Evolutionary conservation across 805 yeast genomes (phyloP).

Genomic region (Teunomyces panamensis): DNA sequence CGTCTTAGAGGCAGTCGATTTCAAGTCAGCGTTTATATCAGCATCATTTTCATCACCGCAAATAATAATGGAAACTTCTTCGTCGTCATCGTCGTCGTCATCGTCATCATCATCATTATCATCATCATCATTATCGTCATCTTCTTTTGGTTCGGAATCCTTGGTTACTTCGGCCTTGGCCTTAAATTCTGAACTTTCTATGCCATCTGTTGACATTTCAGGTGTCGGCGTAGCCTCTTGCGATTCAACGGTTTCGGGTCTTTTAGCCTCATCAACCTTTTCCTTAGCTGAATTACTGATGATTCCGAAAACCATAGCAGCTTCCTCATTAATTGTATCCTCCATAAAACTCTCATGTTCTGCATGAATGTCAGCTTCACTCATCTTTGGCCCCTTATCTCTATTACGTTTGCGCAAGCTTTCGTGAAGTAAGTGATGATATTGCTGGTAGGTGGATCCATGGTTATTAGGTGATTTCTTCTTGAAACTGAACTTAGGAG

Average conservation of each 20-base stretch:
- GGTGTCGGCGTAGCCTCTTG: background rate
- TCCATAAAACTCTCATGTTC: conserved; percentile 13
- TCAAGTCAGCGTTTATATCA: conserved; percentile 4
- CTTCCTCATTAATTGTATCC: conserved; percentile 35
- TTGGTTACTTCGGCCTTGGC: background rate
- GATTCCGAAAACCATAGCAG: conserved; percentile 45
- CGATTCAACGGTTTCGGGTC: background rate
- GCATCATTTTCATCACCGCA: conserved; percentile 30
- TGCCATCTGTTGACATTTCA: conserved; percentile 1
- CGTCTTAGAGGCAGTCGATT: conserved; percentile 6
- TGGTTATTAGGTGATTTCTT: conserved; percentile 34
- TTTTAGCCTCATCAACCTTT: background rate
- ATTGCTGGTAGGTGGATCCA: conserved; percentile 12
- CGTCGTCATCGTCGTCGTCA: conserved; percentile 34
- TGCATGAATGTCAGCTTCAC: conserved; percentile 3
- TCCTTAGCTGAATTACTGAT: conserved; percentile 19
- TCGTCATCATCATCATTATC: conserved; percentile 23
- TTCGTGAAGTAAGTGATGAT: conserved; percentile 13
- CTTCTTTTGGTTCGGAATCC: conserved; percentile 4
- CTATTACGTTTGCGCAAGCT: conserved; percentile 6
- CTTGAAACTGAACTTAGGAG: conserved; percentile 50
- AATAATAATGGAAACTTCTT: conserved; percentile 38
- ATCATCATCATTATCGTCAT: conserved; percentile 12
- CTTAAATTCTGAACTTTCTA: conserved; percentile 1
- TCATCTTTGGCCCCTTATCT: conserved; percentile 9